A percentile compares a stretch with the other conserved stretches of the same genome.
phyloP scores from a whole-genome alignment of 2,329 filamentous ascomycete genomes.

The Fusarium praegraminearum region DNA sequence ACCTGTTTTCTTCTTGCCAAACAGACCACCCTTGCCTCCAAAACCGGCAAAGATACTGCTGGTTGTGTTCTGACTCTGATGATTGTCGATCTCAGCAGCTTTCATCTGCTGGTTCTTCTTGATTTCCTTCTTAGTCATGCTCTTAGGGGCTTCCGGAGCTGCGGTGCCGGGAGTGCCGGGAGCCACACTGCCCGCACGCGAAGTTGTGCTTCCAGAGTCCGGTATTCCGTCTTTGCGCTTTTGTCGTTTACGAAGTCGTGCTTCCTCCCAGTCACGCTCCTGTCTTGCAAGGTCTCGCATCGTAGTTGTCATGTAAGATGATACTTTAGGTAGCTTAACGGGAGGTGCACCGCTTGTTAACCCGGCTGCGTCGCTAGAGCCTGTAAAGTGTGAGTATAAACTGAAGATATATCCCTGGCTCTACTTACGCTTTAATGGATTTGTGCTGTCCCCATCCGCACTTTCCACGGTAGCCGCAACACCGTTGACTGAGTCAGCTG shows the following conservation, averaged over 20 bases:
- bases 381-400: slow-evolving; percentile 50
- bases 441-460: slow-evolving; percentile 66
- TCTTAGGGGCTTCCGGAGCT: slow-evolving; percentile 74
- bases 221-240: slow-evolving; percentile 70
- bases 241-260: slow-evolving; percentile 74
- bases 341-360: slow-evolving; percentile 57
- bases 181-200: slow-evolving; percentile 68
- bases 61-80: slow-evolving; percentile 85
- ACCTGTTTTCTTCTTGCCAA: slow-evolving; percentile 69
- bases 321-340: slow-evolving; percentile 62
- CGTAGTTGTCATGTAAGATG: slow-evolving; percentile 63
- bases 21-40: slow-evolving; percentile 69
- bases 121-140: slow-evolving; percentile 86
- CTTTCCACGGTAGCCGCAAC: slow-evolving; percentile 53
- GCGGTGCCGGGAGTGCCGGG: slow-evolving; percentile 72
- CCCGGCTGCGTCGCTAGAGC: slow-evolving; percentile 53
- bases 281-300: slow-evolving; percentile 72
- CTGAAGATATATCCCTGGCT: not conserved
- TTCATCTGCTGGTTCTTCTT: slow-evolving; percentile 82
- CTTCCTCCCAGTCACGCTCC: slow-evolving; percentile 80
- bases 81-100: slow-evolving; percentile 80
- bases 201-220: slow-evolving; percentile 61
- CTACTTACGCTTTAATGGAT: slow-evolving; percentile 70
- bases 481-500: slow-evolving; percentile 32
- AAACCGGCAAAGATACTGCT: slow-evolving; percentile 78